Conservation (phyloP, 1,139 yeast species). For the Protomyces macrosporus region DNA sequence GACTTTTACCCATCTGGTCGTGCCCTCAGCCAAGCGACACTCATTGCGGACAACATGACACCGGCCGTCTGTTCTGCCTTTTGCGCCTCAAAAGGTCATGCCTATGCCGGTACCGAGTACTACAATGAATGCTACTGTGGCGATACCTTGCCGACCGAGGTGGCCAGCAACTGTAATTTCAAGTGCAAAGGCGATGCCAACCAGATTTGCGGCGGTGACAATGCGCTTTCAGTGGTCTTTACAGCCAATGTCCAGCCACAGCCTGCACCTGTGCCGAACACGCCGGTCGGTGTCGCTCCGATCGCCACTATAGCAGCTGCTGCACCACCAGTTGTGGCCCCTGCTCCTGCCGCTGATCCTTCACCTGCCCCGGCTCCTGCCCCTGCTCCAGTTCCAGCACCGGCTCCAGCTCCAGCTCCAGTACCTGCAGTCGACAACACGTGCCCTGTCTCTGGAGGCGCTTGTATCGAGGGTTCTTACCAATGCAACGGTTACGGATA, state of each 20-base stretch:
- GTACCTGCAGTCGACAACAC: slow-evolving; percentile 26
- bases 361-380: slow-evolving; percentile 6
- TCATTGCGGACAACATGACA: slow-evolving; percentile 14
- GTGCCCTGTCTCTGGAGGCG: slow-evolving; percentile 23
- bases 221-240: slow-evolving; percentile 3
- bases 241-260: slow-evolving; percentile 13
- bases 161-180: slow-evolving; percentile 3
- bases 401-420: slow-evolving; percentile 9
- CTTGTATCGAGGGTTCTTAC: slow-evolving; percentile 48
- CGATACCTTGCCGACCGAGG: background rate
- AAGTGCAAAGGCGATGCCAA: slow-evolving; percentile 22
- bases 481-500: slow-evolving; percentile 50
- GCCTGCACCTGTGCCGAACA: background rate
- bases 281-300: background rate
- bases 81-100: slow-evolving; percentile 9
- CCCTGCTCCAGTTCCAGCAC: slow-evolving; percentile 2
- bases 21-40: slow-evolving; percentile 2
- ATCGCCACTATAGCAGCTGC: slow-evolving; percentile 17
- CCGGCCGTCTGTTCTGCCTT: slow-evolving; percentile 9
- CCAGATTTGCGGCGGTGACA: slow-evolving; percentile 18
- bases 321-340: slow-evolving; percentile 9
- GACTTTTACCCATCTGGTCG: slow-evolving; percentile 14
- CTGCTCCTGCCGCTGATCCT: slow-evolving; percentile 2
- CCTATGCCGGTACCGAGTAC: slow-evolving; percentile 25
- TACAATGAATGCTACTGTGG: slow-evolving; percentile 26